These are phyloP conservation scores for Cardamine chenopodiifolia DNA, from an alignment of 345 rosid species.

Conservation along the genomic window DNA sequence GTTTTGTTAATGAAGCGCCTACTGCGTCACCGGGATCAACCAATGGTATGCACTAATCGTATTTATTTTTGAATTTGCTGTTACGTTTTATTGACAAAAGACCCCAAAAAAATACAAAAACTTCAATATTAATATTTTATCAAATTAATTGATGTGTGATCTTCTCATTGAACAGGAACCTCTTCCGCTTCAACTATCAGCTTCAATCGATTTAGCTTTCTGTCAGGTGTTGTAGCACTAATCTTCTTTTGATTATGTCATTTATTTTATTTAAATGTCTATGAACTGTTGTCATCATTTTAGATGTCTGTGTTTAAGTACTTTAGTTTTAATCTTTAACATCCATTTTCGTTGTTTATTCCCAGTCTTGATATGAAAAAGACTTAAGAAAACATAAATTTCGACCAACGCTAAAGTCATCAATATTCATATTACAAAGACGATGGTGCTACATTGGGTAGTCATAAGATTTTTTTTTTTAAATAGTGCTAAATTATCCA, in stretches of 20 bases:
- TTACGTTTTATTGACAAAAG: background rate
- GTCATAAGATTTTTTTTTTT: no score
- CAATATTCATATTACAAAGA: background rate
- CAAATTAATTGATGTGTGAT: background rate
- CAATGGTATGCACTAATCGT: conserved; percentile 28
- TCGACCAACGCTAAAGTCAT: background rate
- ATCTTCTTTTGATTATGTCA: conserved; percentile 19
- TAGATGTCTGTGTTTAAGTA: background rate
- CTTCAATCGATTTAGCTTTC: conserved; percentile 21
- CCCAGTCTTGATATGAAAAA: background rate
- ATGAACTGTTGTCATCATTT: background rate
- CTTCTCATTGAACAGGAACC: conserved; percentile 17
- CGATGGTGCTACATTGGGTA: background rate
- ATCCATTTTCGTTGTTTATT: background rate
- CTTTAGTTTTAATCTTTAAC: background rate
- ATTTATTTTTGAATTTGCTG: background rate
- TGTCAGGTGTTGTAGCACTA: conserved; percentile 25
- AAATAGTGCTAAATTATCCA: background rate
- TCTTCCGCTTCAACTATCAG: conserved; percentile 25
- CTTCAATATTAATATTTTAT: background rate
- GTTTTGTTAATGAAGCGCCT: conserved; percentile 20
- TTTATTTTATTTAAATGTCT: background rate
- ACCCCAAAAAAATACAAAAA: background rate
- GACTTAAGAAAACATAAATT: background rate
- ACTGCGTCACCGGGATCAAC: conserved; percentile 2